Evolutionary conservation across 768 basidiomycete species (phyloP).

Genomic region (Leccinum arenicola): DNA sequence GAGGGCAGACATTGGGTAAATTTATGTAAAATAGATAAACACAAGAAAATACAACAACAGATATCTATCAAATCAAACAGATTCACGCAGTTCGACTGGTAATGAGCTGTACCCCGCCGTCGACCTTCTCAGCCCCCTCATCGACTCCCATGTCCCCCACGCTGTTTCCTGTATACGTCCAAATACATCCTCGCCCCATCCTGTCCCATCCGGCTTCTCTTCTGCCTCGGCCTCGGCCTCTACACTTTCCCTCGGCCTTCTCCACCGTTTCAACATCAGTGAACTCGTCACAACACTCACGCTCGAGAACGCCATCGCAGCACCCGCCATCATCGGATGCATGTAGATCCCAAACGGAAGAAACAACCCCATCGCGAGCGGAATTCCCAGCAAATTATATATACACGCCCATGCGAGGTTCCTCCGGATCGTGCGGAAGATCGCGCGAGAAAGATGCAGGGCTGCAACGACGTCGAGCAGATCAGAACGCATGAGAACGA

Average conservation of each 20-base stretch:
- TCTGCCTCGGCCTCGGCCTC: constrained; percentile 39
- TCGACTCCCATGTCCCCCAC: constrained; percentile 49
- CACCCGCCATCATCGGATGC: constrained; percentile 98
- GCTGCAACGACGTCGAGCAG: constrained; percentile 97
- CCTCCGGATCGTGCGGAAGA: constrained; percentile 86
- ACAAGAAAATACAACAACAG: background rate
- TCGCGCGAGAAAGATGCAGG: constrained; percentile 82
- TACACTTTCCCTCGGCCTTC: constrained; percentile 62
- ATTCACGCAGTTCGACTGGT: constrained; percentile 61
- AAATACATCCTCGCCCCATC: constrained; percentile 21
- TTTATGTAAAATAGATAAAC: background rate
- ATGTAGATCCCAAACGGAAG: constrained; percentile 89
- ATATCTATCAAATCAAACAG: constrained; percentile 12
- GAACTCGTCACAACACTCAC: constrained; percentile 94
- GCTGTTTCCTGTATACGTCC: constrained; percentile 42
- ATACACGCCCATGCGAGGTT: constrained; percentile 97
- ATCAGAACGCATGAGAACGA: constrained; percentile 96
- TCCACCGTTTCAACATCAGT: constrained; percentile 84
- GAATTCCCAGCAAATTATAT: constrained; percentile 91
- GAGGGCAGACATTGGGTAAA: constrained; percentile 43
- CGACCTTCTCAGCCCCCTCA: constrained; percentile 35
- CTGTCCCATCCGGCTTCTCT: constrained; percentile 28
- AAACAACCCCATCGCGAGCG: constrained; percentile 96
- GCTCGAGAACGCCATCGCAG: constrained; percentile 96
- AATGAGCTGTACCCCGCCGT: constrained; percentile 64